Conservation (phyloP, 2,329 filamentous ascomycete species). For the Uncinocarpus reesii region DNA sequence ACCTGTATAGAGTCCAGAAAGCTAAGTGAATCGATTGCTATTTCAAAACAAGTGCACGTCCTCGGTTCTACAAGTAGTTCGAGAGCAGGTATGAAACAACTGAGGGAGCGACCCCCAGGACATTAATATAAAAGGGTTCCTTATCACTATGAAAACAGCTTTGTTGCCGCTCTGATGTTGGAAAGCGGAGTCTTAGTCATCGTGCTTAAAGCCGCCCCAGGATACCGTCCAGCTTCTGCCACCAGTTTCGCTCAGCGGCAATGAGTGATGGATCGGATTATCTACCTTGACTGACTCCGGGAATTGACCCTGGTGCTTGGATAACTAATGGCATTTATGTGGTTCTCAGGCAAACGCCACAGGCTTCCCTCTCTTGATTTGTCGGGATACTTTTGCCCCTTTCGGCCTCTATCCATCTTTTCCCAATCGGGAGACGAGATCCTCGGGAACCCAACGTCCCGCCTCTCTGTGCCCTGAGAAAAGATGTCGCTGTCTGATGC, state of each 20-base stretch:
- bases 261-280: neutral
- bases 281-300: neutral
- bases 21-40: slow-evolving; percentile 1
- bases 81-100: no score
- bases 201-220: no score
- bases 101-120: no score
- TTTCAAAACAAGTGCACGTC: neutral
- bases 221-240: no score
- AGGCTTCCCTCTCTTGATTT: slow-evolving; percentile 5
- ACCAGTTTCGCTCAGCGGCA: no score
- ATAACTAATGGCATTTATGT: neutral
- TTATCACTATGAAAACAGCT: no score
- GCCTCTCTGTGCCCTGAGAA: no score
- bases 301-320: neutral
- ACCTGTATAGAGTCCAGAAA: neutral
- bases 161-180: no score
- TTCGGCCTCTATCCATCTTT: neutral
- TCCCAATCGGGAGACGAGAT: slow-evolving; percentile 2
- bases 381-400: slow-evolving; percentile 7
- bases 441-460: neutral
- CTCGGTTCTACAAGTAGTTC: no score
- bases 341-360: neutral
- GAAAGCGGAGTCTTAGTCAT: no score
- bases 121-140: no score
- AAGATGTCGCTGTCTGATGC: no score